Conservation (phyloP, 441 rosid species). For the Bocquillonia castaneifolia region DNA sequence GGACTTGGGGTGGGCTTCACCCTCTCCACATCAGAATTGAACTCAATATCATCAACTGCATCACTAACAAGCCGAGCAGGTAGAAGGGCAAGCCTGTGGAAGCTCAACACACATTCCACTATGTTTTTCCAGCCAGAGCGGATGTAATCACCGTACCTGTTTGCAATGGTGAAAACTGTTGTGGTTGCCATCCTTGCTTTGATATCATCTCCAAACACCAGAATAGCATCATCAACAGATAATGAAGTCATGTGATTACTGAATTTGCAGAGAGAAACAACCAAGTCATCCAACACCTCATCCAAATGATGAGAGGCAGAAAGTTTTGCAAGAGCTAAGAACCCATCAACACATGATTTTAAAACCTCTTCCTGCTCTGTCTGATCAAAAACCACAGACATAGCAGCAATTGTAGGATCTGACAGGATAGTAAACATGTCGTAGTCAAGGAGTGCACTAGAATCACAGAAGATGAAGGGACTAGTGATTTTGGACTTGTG, state of each 20-base stretch:
- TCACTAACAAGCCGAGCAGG: slow-evolving; percentile 92
- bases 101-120: slow-evolving; percentile 71
- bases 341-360: slow-evolving; percentile 87
- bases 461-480: slow-evolving; percentile 67
- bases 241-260: slow-evolving; percentile 66
- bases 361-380: slow-evolving; percentile 84
- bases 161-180: slow-evolving; percentile 84
- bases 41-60: slow-evolving; percentile 78
- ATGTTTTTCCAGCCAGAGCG: slow-evolving; percentile 93
- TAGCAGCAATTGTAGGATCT: slow-evolving; percentile 96
- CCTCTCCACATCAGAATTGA: slow-evolving; percentile 53
- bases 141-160: slow-evolving; percentile 79
- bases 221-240: slow-evolving; percentile 70
- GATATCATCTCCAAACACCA: slow-evolving; percentile 77
- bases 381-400: slow-evolving; percentile 90
- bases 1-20: slow-evolving; percentile 46
- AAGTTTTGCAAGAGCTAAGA: slow-evolving; percentile 83
- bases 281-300: slow-evolving; percentile 82
- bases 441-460: slow-evolving; percentile 72
- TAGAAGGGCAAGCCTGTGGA: slow-evolving; percentile 91
- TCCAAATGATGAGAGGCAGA: slow-evolving; percentile 85
- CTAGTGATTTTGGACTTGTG: slow-evolving; percentile 82
- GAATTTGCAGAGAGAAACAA: slow-evolving; percentile 89
- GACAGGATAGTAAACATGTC: slow-evolving; percentile 93
- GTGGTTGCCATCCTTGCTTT: slow-evolving; percentile 86